Conservation (phyloP, 2,329 filamentous ascomycete species). For the Verticillium albo-atrum region DNA sequence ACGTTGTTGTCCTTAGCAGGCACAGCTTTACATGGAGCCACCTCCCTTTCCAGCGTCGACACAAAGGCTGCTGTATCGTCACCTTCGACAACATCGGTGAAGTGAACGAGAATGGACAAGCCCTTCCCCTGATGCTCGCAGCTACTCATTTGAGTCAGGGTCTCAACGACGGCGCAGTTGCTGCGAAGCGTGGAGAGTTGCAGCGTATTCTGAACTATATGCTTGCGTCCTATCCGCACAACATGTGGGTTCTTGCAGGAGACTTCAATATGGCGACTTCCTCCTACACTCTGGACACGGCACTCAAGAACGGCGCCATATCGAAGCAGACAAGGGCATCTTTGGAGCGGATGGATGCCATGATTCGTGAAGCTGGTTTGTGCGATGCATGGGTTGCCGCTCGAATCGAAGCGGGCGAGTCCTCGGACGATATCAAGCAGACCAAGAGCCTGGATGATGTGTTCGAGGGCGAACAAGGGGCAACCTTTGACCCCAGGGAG, state of each 20-base stretch:
- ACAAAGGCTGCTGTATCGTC: constrained; percentile 41
- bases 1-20: constrained; percentile 56
- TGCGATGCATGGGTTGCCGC: constrained; percentile 48
- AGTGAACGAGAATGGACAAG: constrained; percentile 14
- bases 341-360: constrained; percentile 40
- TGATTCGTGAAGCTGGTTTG: constrained; percentile 40
- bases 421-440: constrained; percentile 23
- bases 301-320: constrained; percentile 48
- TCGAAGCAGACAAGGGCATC: constrained; percentile 39
- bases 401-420: constrained; percentile 37
- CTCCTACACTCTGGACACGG: constrained; percentile 46
- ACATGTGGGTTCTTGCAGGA: constrained; percentile 54
- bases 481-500: constrained; percentile 57
- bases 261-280: constrained; percentile 64
- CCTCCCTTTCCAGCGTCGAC: constrained; percentile 47
- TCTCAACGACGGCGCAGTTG: constrained; percentile 53
- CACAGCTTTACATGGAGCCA: constrained; percentile 51
- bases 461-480: constrained; percentile 57
- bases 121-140: constrained; percentile 43
- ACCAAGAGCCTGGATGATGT: constrained; percentile 23
- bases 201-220: constrained; percentile 45
- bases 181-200: constrained; percentile 52
- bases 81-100: constrained; percentile 26
- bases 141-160: constrained; percentile 60
- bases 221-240: constrained; percentile 28